A percentile compares a stretch with the other conserved stretches of the same genome.
These are phyloP conservation scores for Tetradesmus lagerheimii DNA, from an alignment of 139 green algal genomes.

Conservation along the genomic window DNA sequence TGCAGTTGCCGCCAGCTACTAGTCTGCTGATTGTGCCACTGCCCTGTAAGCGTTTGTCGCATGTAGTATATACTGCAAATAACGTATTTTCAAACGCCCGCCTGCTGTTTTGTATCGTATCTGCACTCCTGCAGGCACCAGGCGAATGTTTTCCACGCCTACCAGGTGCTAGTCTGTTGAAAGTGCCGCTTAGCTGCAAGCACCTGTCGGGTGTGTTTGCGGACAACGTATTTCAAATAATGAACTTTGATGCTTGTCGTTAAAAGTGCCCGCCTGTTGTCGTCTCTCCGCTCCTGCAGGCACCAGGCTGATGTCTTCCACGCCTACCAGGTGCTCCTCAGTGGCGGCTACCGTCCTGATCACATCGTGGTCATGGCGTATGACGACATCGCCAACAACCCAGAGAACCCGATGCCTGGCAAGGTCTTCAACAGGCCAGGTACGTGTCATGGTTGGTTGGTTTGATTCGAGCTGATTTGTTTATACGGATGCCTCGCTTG, in stretches of 20 bases:
- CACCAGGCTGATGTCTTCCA: conserved; percentile 78
- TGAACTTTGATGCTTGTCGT: too few relatives aligned
- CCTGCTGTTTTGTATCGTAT: conserved; percentile 88
- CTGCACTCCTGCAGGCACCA: conserved; percentile 92
- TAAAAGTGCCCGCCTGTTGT: conserved; percentile 73
- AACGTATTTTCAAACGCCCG: too few relatives aligned
- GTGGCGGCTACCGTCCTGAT: conserved; percentile 66
- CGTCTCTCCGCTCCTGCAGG: conserved; percentile 91
- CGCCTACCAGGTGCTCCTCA: conserved; percentile 85
- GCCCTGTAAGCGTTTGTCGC: too few relatives aligned
- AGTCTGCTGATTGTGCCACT: too few relatives aligned
- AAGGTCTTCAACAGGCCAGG: conserved; percentile 93
- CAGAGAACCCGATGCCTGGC: conserved; percentile 85
- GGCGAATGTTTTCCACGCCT: conserved; percentile 74
- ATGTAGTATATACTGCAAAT: too few relatives aligned
- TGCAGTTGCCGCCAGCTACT: too few relatives aligned
- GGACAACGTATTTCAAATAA: too few relatives aligned
- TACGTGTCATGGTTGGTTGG: not conserved
- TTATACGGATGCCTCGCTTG: too few relatives aligned
- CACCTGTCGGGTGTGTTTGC: too few relatives aligned
- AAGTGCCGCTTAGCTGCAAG: too few relatives aligned
- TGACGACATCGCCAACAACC: conserved; percentile 89
- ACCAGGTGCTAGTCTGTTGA: too few relatives aligned
- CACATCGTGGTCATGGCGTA: conserved; percentile 91
- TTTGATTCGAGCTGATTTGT: too few relatives aligned